Evolutionary conservation across 495 filamentous ascomycete genomes (phyloP).

Genomic region (Symbiotaphrina buchneri): DNA sequence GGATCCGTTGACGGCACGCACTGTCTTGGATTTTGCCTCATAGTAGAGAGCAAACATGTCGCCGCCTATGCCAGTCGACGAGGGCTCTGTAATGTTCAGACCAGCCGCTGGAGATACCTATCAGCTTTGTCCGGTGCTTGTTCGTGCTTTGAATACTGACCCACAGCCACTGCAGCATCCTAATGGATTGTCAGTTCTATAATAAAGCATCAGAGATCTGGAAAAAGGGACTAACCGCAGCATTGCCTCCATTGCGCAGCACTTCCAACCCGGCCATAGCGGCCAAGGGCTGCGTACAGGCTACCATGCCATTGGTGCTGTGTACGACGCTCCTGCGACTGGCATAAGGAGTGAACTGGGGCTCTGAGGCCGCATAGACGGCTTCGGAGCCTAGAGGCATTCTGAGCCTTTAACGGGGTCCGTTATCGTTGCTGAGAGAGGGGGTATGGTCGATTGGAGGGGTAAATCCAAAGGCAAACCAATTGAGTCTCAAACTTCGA

Average conservation of each 20-base stretch:
- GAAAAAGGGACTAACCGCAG: slow-evolving; percentile 38
- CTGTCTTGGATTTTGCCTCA: slow-evolving; percentile 54
- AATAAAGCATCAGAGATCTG: slow-evolving; percentile 2
- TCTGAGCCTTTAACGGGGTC: background rate
- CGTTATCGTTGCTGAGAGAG: no score
- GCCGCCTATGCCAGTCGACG: slow-evolving; percentile 88
- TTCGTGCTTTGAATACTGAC: slow-evolving; percentile 8
- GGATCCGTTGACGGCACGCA: slow-evolving; percentile 77
- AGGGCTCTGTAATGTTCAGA: slow-evolving; percentile 83
- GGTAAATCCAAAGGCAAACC: no score
- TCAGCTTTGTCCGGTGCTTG: slow-evolving; percentile 6
- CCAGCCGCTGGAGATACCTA: slow-evolving; percentile 34
- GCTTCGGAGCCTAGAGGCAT: slow-evolving; percentile 37
- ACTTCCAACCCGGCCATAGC: slow-evolving; percentile 71
- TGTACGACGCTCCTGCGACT: slow-evolving; percentile 83
- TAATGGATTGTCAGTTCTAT: slow-evolving; percentile 10
- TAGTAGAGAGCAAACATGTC: slow-evolving; percentile 98
- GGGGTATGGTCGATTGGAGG: no score
- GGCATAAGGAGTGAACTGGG: slow-evolving; percentile 44
- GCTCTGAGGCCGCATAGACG: slow-evolving; percentile 38
- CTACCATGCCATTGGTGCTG: slow-evolving; percentile 78
- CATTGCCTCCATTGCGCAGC: slow-evolving; percentile 73
- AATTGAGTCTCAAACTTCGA: no score
- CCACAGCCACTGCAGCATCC: slow-evolving; percentile 88
- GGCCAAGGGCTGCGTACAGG: slow-evolving; percentile 80